phyloP scores from a whole-genome alignment of 345 rosid genomes.

The Dovyalis caffra region DNA sequence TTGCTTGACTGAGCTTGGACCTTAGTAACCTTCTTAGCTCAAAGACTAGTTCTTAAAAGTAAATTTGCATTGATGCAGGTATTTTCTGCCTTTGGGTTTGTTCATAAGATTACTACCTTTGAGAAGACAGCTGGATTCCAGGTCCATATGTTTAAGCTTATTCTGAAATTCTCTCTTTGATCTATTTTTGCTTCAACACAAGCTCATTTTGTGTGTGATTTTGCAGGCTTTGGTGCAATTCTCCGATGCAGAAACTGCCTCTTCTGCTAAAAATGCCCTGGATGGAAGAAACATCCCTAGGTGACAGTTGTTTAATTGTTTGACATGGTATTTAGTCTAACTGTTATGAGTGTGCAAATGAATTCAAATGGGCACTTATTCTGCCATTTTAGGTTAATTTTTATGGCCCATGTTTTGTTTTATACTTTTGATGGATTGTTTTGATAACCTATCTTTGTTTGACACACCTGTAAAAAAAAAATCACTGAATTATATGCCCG shows the following conservation, averaged over 20 bases:
- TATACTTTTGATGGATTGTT: conserved; percentile 5
- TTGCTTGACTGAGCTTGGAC: neutral
- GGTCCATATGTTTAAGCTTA: conserved; percentile 34
- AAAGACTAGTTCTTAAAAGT: neutral
- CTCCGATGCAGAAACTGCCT: conserved; percentile 86
- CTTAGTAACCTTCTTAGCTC: neutral
- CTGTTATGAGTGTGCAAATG: conserved; percentile 32
- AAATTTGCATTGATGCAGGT: conserved; percentile 62
- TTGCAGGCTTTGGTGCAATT: conserved; percentile 96
- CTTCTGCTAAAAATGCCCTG: conserved; percentile 76
- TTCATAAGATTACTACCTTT: conserved; percentile 95
- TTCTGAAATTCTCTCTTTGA: neutral
- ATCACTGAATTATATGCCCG: neutral
- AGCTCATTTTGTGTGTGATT: conserved; percentile 22
- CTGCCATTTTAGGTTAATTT: conserved; percentile 1
- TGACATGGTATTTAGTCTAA: conserved; percentile 59
- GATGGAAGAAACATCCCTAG: conserved; percentile 99
- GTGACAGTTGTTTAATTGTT: conserved; percentile 74
- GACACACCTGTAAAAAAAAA: neutral
- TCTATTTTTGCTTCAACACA: conserved; percentile 6
- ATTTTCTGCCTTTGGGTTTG: conserved; percentile 98
- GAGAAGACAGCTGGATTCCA: conserved; percentile 99
- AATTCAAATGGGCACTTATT: conserved; percentile 16
- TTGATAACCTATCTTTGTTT: neutral
- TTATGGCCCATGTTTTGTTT: neutral